These are phyloP conservation scores for Delitschia confertaspora DNA, from an alignment of 495 filamentous ascomycete genomes.

Conservation along the genomic window DNA sequence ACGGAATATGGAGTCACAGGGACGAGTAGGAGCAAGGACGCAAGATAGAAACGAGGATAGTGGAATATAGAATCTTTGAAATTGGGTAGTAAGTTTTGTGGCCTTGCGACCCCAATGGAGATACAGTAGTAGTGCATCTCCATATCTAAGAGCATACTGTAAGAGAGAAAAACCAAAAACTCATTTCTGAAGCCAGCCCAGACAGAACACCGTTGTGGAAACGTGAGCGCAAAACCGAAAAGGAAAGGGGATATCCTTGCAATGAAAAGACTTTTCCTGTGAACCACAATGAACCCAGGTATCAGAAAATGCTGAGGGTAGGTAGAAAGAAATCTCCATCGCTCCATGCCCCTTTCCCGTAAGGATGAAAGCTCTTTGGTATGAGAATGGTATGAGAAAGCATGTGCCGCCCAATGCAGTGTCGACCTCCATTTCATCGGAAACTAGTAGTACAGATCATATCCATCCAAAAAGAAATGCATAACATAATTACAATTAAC, in stretches of 20 bases:
- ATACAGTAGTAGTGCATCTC: not conserved
- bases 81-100: slow-evolving; percentile 18
- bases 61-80: too few species aligned
- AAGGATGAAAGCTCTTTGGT: not conserved
- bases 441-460: slow-evolving; percentile 22
- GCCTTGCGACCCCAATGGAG: slow-evolving; percentile 7
- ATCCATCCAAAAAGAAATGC: slow-evolving; percentile 21
- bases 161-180: slow-evolving; percentile 6
- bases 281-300: slow-evolving; percentile 4
- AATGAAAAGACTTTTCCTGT: slow-evolving; percentile 23
- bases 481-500: slow-evolving; percentile 25
- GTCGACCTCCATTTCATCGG: slow-evolving; percentile 4
- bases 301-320: slow-evolving; percentile 2
- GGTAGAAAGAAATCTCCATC: slow-evolving; percentile 3
- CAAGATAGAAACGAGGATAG: too few species aligned
- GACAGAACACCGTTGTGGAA: slow-evolving; percentile 10
- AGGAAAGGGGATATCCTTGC: slow-evolving; percentile 20
- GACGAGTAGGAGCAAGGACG: not conserved
- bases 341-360: slow-evolving; percentile 1
- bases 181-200: slow-evolving; percentile 22
- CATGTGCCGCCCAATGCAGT: slow-evolving; percentile 21
- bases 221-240: slow-evolving; percentile 3
- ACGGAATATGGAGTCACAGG: not conserved
- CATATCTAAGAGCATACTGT: slow-evolving; percentile 15
- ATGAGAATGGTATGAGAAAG: slow-evolving; percentile 3